Evolutionary conservation across 2,329 filamentous ascomycete species (phyloP), one percentile per base, ranked within the genome.

Genomic region (Davidsoniella eucalypti): DNA sequence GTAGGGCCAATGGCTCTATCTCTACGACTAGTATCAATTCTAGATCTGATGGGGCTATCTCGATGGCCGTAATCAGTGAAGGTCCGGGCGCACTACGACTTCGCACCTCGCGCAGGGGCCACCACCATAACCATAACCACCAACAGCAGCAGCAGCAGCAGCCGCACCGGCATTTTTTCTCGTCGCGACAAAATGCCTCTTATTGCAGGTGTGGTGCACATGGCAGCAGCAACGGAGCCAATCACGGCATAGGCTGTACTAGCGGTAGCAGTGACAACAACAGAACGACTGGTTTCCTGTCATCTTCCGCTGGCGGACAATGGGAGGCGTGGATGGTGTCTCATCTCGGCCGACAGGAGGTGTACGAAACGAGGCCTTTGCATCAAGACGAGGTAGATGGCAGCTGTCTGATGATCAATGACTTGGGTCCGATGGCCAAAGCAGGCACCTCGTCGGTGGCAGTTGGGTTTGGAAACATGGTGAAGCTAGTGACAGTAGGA

Each of bases 401-500:
- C 3, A 68, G 71, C 2, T 70, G 77, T 51, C 67, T 88, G 4
- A 75, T 85, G 44, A 76, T 86, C 18, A 74, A 74, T 2, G 70
- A 71, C 43, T 66, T 82, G 1, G 84, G 84, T 0, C 83, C 83
- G 0, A 74, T 82, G 51, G 68, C 70, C 2, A 67, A 68, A 48
- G 65, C 86, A 1, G 83, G 83, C 10, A 71, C 73, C 44, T 69
- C 72, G 43, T 82, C 79, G 47, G 70, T 85, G 2, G 84, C 77
- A 0, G 72, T 88, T 26, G 81, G 74, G 0, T 77, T 87, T 53
- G 84, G 83, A 10, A 84, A 87, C 56, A 69, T 76, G 1, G 70
- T 87, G 58, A 87, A 87, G 63, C 66, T 87, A 47, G 71, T 87
- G 51, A 76, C 75, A 2, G 67, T 82, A 5, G 82, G 80, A 5